Conservation (phyloP, 768 basidiomycete genomes). For the Grammothele lineata region DNA sequence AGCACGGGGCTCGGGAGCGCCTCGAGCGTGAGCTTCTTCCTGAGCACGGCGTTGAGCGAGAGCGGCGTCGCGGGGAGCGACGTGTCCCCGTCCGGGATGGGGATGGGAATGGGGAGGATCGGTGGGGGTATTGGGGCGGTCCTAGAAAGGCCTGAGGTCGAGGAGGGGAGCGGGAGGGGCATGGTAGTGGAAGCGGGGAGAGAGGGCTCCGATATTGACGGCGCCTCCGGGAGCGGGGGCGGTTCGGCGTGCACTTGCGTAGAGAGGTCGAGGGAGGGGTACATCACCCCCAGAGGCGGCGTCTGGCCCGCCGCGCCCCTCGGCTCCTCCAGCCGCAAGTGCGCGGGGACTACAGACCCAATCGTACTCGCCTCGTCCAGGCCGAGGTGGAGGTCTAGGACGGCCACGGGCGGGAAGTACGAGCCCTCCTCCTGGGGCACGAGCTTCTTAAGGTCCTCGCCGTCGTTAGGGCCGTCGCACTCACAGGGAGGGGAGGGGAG, state of each 20-base stretch:
- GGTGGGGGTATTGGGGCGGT: neutral
- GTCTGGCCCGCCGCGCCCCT: slow-evolving; percentile 13
- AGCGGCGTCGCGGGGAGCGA: slow-evolving; percentile 4
- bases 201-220: neutral
- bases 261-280: slow-evolving; percentile 9
- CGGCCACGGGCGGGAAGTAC: slow-evolving; percentile 16
- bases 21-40: slow-evolving; percentile 19
- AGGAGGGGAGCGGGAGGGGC: neutral
- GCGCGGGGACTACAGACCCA: neutral
- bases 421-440: slow-evolving; percentile 7
- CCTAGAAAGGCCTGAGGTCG: neutral
- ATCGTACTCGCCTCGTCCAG: neutral
- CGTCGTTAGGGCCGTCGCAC: slow-evolving; percentile 1
- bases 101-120: neutral
- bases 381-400: neutral
- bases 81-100: neutral
- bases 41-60: slow-evolving; percentile 4
- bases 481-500: slow-evolving; percentile 14
- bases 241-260: too few species aligned
- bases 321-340: neutral
- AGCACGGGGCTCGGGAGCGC: slow-evolving; percentile 26
- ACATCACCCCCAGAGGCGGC: slow-evolving; percentile 18
- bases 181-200: neutral
- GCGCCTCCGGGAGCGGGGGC: neutral
- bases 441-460: slow-evolving; percentile 4